Base-by-base conservation (phyloP, 2,329 filamentous ascomycete genomes). In the Tolypocladium album region DNA sequence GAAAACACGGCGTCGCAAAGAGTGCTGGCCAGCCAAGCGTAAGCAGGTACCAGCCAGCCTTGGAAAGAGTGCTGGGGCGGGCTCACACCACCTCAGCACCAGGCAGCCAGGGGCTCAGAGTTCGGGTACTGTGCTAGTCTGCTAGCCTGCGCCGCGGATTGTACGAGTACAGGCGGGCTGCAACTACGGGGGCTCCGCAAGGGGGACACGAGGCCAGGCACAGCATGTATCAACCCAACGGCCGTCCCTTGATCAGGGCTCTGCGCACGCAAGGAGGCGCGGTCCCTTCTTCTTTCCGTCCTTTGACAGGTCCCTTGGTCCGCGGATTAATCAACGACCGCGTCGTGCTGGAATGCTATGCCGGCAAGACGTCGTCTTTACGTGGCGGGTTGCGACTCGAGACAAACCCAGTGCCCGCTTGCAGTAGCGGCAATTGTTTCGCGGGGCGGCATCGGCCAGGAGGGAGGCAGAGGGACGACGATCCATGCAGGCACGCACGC, bases 281-380 rank as follows among this genome's bases (percentile, higher is more conserved):
- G 8, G 31, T 3, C 50, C 50, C 50, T n/a, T 31, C 36, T 31
- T 12, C 1, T 12, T 8, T 9, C 45, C 5, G 27, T n/a, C 50
- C 27, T 36, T 36, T 22, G 50, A n/a, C 50, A 22, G 8, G 47
- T n/a, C 31, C 50, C 50, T 36, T 36, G 50, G 12, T 20, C 31
- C 22, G 4, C 31, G 8, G 17, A 53, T 36, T 36, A 12, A 11
- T 22, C 42, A 43, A 38, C 40, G 20, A 47, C 42, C 34, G 56
- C 56, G 56, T 47, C 56, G 56, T 36, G 56, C 24, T 58, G 56
- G 56, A 52, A 58, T 52, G 56, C 56, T 12, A 20, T 34, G n/a
- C 17, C 38, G 15, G 13, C 36, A 36, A 31, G 34, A 36, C 2
- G 34, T 31, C 45, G 27, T 53, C 17, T 53, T 53, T 36, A 42